Evolutionary conservation across 2,329 filamentous ascomycete species (phyloP), one percentile per base, ranked within the genome.

Genomic region (Rasamsonia emersonii): DNA sequence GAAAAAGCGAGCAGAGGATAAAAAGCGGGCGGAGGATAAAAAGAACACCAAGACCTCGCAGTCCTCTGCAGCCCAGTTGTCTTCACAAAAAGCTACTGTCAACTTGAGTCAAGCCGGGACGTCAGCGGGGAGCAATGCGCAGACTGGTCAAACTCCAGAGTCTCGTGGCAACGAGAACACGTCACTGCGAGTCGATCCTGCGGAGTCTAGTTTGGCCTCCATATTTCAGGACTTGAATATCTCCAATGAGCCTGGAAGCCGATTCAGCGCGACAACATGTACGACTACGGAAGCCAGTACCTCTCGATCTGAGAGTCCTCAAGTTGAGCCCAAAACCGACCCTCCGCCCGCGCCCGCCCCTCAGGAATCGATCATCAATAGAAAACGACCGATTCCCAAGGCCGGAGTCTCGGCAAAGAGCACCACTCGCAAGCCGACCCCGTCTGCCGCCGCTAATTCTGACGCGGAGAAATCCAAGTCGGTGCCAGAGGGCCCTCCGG

Each of bases 201-300:
- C 44, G 14, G 38, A 33, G 46, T 33, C 53, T 34, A 37, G 52
- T 44, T 42, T 57, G 45, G 35, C 59, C 47, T 34, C 56, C 46
- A 41, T 44, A 11, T 35, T 57, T 28, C 44, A 52, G 17, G 45
- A 52, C 16, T 41, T 61, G 28, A 56, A 63, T 25, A 49, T 68
- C 21, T 68, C 67, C 62, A 56, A 61, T 9, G 68, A 73, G 35
- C 73, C 73, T 4, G 54, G 62, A 2, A 80, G 75, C 29, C 71
- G 73, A 27, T 82, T 80, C 53, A 82, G 76, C 54, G 62, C 72
- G 40, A 77, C 73, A 5, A 80, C 75, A 2, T 77, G 72, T 46
- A 67, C 70, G 15, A 73, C 75, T 2, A 70, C 73, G 4, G 54
- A 65, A 26, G 55, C 56, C 18, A 54, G 58, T 9, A 62, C 57